These are phyloP conservation scores for Terfezia boudieri DNA, from an alignment of 495 filamentous ascomycete genomes.

Conservation along the genomic window DNA sequence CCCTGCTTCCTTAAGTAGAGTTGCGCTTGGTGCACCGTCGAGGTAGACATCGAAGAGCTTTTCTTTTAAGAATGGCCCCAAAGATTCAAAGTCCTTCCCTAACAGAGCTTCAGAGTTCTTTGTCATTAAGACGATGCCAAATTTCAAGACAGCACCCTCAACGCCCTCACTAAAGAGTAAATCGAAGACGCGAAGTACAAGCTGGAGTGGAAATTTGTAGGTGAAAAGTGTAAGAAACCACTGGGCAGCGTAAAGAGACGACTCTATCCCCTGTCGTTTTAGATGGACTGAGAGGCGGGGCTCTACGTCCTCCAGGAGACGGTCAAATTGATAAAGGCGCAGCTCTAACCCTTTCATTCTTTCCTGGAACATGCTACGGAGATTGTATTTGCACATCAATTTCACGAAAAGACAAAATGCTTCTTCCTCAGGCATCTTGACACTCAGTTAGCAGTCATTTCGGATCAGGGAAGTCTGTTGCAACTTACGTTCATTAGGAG, in stretches of 20 bases:
- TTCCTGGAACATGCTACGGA: conserved; percentile 80
- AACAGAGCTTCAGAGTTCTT: conserved; percentile 67
- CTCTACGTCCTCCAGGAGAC: conserved; percentile 80
- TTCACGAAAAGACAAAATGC: conserved; percentile 83
- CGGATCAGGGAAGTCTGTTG: background rate
- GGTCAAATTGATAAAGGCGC: conserved; percentile 84
- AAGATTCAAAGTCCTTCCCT: conserved; percentile 67
- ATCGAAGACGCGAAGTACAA: conserved; percentile 92
- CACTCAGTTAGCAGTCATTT: background rate
- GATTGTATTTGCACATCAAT: conserved; percentile 87
- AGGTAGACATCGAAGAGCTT: conserved; percentile 91
- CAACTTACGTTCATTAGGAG: conserved; percentile 70
- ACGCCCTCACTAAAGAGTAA: conserved; percentile 87
- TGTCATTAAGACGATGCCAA: conserved; percentile 85
- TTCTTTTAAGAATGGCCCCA: conserved; percentile 82
- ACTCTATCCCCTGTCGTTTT: conserved; percentile 61
- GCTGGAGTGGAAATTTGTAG: conserved; percentile 88
- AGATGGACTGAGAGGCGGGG: conserved; percentile 91
- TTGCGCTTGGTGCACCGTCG: conserved; percentile 67
- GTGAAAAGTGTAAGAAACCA: conserved; percentile 99
- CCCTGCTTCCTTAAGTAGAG: conserved; percentile 76
- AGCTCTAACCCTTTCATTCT: conserved; percentile 95
- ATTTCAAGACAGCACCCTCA: conserved; percentile 72
- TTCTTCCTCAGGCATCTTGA: conserved; percentile 87
- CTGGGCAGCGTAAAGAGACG: conserved; percentile 88